Conservation (phyloP, 2,329 filamentous ascomycete genomes). For the Zasmidium angulare region DNA sequence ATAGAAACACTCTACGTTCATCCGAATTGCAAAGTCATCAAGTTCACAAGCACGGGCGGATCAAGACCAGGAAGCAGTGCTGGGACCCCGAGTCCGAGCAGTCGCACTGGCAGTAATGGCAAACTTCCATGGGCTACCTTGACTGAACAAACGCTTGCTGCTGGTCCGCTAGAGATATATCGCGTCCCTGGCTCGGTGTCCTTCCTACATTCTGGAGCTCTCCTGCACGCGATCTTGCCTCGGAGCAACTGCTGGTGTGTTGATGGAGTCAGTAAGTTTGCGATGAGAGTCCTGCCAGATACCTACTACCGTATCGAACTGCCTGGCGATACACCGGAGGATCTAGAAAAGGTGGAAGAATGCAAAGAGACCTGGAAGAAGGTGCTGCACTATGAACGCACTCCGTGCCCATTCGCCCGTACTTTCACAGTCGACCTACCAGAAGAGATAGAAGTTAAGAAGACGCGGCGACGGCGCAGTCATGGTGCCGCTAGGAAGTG, state of each 20-base stretch:
- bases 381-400: constrained; percentile 83
- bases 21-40: constrained; percentile 69
- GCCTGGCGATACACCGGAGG: constrained; percentile 63
- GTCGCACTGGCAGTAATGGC: constrained; percentile 41
- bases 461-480: constrained; percentile 65
- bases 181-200: constrained; percentile 81
- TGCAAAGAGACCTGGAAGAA: constrained; percentile 69
- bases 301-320: constrained; percentile 91
- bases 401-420: constrained; percentile 79
- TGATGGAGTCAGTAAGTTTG: constrained; percentile 78
- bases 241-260: constrained; percentile 95
- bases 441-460: constrained; percentile 61
- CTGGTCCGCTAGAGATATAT: constrained; percentile 79
- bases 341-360: constrained; percentile 62
- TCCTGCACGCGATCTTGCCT: constrained; percentile 81
- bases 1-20: constrained; percentile 76
- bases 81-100: constrained; percentile 20
- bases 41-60: constrained; percentile 51
- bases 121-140: constrained; percentile 71
- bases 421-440: constrained; percentile 74
- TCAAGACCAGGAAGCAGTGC: constrained; percentile 29
- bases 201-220: constrained; percentile 80
- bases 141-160: constrained; percentile 78
- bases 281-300: constrained; percentile 79
- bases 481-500: constrained; percentile 55